phyloP scores from a whole-genome alignment of 2,329 filamentous ascomycete genomes.

The Huntiella decipiens region DNA sequence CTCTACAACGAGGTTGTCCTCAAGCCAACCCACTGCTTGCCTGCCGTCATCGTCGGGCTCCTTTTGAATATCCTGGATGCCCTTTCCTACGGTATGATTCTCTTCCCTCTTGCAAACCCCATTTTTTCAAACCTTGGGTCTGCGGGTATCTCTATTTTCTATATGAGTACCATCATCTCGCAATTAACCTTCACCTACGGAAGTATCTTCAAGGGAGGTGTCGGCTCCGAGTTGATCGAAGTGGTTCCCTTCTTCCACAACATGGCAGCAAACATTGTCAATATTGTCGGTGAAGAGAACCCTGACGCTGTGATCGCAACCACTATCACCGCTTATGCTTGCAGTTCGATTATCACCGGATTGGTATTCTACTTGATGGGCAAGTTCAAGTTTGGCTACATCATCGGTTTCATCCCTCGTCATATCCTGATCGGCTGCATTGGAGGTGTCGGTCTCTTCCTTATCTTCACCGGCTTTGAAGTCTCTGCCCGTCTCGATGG shows the following conservation, averaged over 20 bases:
- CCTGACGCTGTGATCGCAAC: conserved; percentile 80
- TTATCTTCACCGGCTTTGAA: conserved; percentile 79
- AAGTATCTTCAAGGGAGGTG: conserved; percentile 74
- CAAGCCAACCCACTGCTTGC: conserved; percentile 51
- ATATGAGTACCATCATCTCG: conserved; percentile 88
- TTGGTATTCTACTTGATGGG: conserved; percentile 85
- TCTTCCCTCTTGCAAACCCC: conserved; percentile 77
- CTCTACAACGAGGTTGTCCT: conserved; percentile 47
- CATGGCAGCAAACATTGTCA: conserved; percentile 81
- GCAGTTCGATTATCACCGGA: conserved; percentile 82
- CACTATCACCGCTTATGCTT: conserved; percentile 75
- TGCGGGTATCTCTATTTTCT: conserved; percentile 95
- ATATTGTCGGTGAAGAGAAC: conserved; percentile 57
- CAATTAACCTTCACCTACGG: conserved; percentile 77
- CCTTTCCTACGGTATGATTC: conserved; percentile 88
- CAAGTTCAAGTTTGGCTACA: conserved; percentile 66
- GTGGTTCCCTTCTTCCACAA: conserved; percentile 98
- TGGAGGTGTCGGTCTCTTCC: conserved; percentile 88
- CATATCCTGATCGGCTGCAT: conserved; percentile 96
- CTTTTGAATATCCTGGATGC: conserved; percentile 88
- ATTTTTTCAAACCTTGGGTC: conserved; percentile 74
- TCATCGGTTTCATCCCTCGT: conserved; percentile 91
- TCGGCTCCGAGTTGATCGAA: conserved; percentile 96
- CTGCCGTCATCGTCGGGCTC: conserved; percentile 72
- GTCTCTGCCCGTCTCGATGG: conserved; percentile 80